A percentile compares a stretch with the other conserved stretches of the same genome.
phyloP scores from a whole-genome alignment of 164 flowering plant genomes.

The Annona squamosa region DNA sequence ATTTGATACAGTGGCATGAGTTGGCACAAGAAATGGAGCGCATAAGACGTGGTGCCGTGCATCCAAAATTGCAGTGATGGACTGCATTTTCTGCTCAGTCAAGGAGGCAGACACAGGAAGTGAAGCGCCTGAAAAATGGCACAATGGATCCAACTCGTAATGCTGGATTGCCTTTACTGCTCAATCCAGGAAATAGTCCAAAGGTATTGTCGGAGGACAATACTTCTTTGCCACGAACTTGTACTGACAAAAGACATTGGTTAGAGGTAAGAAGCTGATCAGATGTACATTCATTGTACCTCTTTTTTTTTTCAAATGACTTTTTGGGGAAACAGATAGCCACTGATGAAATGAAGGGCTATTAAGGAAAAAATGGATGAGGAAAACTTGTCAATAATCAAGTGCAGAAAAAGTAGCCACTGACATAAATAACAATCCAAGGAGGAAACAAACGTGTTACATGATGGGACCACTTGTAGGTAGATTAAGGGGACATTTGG shows the following conservation, averaged over 20 bases:
- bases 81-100: conserved; percentile 14
- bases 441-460: too few species aligned
- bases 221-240: conserved; percentile 78
- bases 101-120: conserved; percentile 32
- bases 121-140: neutral
- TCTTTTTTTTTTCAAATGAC: too few species aligned
- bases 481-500: too few species aligned
- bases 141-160: neutral
- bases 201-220: conserved; percentile 74
- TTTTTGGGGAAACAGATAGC: too few species aligned
- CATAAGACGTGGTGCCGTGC: neutral
- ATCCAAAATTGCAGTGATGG: neutral
- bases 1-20: neutral
- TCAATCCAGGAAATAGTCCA: conserved; percentile 49
- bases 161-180: conserved; percentile 1
- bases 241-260: conserved; percentile 42
- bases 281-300: neutral
- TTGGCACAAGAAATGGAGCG: neutral
- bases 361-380: too few species aligned
- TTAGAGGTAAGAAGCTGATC: neutral
- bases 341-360: too few species aligned
- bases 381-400: too few species aligned
- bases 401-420: too few species aligned
- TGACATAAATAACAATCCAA: too few species aligned
- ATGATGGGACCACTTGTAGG: too few species aligned